phyloP scores from a whole-genome alignment of 805 yeast species.

The Yarrowia yakushimensis region DNA sequence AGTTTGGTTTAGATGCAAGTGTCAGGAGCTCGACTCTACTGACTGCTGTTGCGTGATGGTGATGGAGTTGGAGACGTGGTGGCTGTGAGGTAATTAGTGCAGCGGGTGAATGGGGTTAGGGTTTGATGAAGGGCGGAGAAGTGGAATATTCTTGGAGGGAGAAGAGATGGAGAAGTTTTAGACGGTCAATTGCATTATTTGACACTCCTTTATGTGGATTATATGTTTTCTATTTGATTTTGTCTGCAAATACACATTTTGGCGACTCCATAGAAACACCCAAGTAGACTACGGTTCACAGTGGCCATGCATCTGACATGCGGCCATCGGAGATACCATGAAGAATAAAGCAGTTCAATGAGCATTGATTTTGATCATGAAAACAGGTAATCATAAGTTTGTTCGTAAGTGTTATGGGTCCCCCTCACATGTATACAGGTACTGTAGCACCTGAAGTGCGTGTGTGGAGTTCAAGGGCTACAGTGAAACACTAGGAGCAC shows the following conservation, averaged over 20 bases:
- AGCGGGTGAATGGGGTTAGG: background rate
- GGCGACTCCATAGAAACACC: background rate
- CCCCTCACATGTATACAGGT: too few species aligned
- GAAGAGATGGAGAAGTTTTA: background rate
- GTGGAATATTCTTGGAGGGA: background rate
- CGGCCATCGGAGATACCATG: background rate
- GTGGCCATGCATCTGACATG: background rate
- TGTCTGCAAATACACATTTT: too few species aligned
- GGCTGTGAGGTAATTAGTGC: conserved; percentile 9
- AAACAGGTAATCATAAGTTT: too few species aligned
- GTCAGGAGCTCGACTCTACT: conserved; percentile 41
- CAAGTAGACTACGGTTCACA: background rate
- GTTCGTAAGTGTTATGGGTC: too few species aligned
- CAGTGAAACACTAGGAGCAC: too few species aligned
- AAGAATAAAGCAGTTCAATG: too few species aligned
- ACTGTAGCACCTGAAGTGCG: too few species aligned
- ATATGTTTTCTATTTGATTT: background rate
- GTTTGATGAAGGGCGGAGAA: background rate
- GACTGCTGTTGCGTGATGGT: conserved; percentile 14
- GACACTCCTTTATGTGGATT: background rate
- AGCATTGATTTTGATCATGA: too few species aligned
- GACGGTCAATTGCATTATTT: background rate
- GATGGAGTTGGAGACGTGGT: background rate
- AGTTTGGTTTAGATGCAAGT: background rate
- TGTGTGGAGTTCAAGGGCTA: too few species aligned